Percentiles rank a stretch among this genome's conserved stretches.
These are phyloP conservation scores for Salix udensis DNA, from an alignment of 345 rosid species.

Conservation along the genomic window DNA sequence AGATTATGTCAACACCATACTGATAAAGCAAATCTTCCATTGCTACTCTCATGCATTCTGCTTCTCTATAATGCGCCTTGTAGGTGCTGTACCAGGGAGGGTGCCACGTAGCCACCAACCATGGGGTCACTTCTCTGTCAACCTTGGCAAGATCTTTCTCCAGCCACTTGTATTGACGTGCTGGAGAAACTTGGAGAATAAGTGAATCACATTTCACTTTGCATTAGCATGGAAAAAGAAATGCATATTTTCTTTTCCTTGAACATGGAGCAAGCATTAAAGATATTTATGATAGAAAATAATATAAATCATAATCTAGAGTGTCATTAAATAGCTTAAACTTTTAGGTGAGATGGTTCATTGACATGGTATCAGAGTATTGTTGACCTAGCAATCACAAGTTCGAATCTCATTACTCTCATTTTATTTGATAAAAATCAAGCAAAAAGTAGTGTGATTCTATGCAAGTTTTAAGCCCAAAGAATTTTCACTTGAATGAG, in stretches of 20 bases:
- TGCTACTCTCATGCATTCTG: slow-evolving; percentile 76
- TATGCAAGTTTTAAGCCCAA: no score
- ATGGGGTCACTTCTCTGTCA: slow-evolving; percentile 70
- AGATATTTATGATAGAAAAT: no score
- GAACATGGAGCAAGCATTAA: neutral
- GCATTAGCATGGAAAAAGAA: neutral
- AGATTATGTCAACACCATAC: slow-evolving; percentile 62
- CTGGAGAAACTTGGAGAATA: slow-evolving; percentile 33
- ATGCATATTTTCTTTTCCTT: neutral
- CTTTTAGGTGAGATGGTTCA: no score
- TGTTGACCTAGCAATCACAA: no score
- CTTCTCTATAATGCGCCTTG: slow-evolving; percentile 72
- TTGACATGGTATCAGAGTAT: no score
- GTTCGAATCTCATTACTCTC: fast-evolving
- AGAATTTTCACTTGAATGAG: fast-evolving
- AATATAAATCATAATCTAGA: no score
- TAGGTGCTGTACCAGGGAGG: slow-evolving; percentile 90
- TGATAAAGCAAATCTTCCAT: slow-evolving; percentile 71
- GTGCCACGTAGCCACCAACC: slow-evolving; percentile 86
- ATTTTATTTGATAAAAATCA: no score
- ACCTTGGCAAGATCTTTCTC: slow-evolving; percentile 55
- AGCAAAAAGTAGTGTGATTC: fast-evolving
- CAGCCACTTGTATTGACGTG: slow-evolving; percentile 76
- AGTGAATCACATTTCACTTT: no score
- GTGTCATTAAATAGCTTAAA: no score